Evolutionary conservation across 331 rosid genomes (phyloP).

Genomic region (Spiraea crenata): DNA sequence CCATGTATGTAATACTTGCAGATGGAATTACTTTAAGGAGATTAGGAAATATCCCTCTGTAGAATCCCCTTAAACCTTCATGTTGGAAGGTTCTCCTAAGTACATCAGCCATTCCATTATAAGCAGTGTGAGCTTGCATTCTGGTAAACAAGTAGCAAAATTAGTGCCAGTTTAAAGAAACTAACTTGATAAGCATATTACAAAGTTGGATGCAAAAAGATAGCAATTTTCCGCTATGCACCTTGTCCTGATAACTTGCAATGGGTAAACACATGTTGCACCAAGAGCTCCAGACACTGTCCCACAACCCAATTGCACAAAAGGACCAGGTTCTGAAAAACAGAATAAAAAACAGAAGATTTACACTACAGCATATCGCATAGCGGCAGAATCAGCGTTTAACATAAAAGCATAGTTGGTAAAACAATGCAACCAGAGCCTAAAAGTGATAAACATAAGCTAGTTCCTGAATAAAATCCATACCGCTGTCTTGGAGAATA

Average conservation of each 20-base stretch:
- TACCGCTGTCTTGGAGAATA: constrained; percentile 64
- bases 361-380: constrained; percentile 26
- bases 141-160: constrained; percentile 41
- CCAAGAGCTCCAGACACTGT: constrained; percentile 88
- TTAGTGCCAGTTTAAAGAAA: constrained; percentile 17
- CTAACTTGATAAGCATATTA: constrained; percentile 18
- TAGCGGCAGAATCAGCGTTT: constrained; percentile 14
- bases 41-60: constrained; percentile 85
- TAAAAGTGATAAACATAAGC: constrained; percentile 5
- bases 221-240: constrained; percentile 27
- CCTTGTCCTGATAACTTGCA: constrained; percentile 88
- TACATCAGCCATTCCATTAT: constrained; percentile 75
- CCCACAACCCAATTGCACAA: constrained; percentile 85
- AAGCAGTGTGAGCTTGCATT: constrained; percentile 76
- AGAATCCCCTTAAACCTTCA: constrained; percentile 78
- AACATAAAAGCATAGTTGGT: not conserved
- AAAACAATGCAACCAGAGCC: constrained; percentile 24
- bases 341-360: not conserved
- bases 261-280: constrained; percentile 86
- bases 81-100: constrained; percentile 65
- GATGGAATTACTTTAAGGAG: constrained; percentile 86
- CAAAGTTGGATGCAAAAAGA: constrained; percentile 14
- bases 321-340: constrained; percentile 73
- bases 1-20: constrained; percentile 81
- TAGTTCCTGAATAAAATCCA: not conserved